Evolutionary conservation across 2,329 filamentous ascomycete genomes (phyloP), one percentile per base, ranked within the genome.

Genomic region (Stagonosporopsis tanaceti): DNA sequence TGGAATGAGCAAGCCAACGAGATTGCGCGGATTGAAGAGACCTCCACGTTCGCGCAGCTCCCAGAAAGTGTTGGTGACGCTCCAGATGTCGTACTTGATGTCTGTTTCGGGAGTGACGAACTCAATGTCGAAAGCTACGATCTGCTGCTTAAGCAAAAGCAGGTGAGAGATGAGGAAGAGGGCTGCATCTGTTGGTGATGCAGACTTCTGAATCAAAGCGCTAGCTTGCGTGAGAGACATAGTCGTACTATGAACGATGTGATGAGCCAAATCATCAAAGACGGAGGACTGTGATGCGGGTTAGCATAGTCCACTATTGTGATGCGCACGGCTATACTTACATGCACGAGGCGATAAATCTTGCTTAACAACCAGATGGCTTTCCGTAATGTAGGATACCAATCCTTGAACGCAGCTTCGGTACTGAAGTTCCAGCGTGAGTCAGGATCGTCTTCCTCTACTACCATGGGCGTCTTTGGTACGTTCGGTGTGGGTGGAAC

Each of bases 81-180:
- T 83, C n/a, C 85, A 87, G 72, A 89, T 88, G 74, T 89, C 87
- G 71, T 89, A 83, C 14, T 84, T 83, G 45, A 89, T 80, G 53
- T 75, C 73, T 2, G 74, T 76, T 60, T 89, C 87, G 4, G 87
- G 86, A 2, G 85, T 84, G 20, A 88, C 85, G 67, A 85, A 89
- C 71, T 89, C 93, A 64, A 99, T 97, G 78, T 99, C 95, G 60
- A 99, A 93, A 9, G 93, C 93, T 25, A 99, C 88, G 48, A 99
- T 90, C 74, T 97, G 92, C 73, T 97, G 96, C 77, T 98, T 98
- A 48, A 99, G 85, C 47, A 97, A 89, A 47, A 99, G 89, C 2
- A 99, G 84, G 73, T 99, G 97, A 67, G 94, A 95, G 68, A 99
- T 89, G 70, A 97, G 88, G 77, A 99, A 99, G 4, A 99, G 84